Evolutionary conservation across 169 alveolate genomes (phyloP).

Genomic region (Blepharisma undulans): DNA sequence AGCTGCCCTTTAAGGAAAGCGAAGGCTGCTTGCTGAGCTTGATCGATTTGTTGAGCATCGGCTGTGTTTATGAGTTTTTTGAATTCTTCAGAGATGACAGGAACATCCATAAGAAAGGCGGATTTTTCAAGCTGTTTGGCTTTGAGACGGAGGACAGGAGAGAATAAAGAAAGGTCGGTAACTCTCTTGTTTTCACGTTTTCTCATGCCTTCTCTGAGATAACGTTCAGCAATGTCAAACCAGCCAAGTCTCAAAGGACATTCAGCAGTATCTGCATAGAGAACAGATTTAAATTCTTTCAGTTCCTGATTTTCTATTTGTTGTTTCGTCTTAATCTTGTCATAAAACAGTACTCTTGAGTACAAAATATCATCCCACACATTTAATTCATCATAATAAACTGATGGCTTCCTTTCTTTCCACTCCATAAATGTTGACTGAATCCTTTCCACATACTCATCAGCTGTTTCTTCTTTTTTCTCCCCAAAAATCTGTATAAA

Average conservation of each 20-base stretch:
- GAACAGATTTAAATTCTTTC: constrained; percentile 43
- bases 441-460: constrained; percentile 8
- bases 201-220: constrained; percentile 58
- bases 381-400: constrained; percentile 49
- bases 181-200: constrained; percentile 49
- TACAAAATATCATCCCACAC: constrained; percentile 70
- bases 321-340: background rate
- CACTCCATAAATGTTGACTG: constrained; percentile 32
- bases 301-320: background rate
- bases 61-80: background rate
- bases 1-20: background rate
- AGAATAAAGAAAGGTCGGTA: background rate
- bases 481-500: constrained; percentile 8
- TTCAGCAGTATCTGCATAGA: constrained; percentile 70
- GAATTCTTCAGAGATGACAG: background rate
- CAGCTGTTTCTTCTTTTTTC: constrained; percentile 28
- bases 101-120: background rate
- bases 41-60: background rate
- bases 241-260: constrained; percentile 70
- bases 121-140: background rate
- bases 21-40: background rate
- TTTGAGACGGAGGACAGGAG: background rate
- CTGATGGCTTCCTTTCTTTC: constrained; percentile 55
- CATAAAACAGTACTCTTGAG: constrained; percentile 49
- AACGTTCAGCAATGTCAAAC: constrained; percentile 65